phyloP scores from a whole-genome alignment of 768 basidiomycete species.

The Russula earlei region DNA sequence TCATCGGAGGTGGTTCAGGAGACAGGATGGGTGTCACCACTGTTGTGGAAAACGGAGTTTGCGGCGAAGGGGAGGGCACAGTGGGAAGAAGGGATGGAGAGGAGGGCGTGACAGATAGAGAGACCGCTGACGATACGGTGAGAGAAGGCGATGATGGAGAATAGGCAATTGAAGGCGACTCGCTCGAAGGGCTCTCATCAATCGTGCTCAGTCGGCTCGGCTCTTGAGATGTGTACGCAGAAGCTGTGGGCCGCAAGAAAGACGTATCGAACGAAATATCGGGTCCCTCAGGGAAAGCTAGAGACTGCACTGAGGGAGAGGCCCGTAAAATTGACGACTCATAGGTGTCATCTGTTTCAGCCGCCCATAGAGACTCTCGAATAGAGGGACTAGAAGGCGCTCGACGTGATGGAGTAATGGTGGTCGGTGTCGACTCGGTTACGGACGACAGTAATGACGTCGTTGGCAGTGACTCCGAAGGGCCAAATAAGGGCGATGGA shows the following conservation, averaged over 20 bases:
- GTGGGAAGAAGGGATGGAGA: slow-evolving; percentile 24
- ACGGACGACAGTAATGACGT: slow-evolving; percentile 16
- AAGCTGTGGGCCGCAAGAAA: slow-evolving; percentile 51
- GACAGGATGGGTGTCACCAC: slow-evolving; percentile 12
- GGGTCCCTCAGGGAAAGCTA: slow-evolving; percentile 44
- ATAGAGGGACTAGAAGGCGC: slow-evolving; percentile 31
- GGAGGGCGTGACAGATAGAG: slow-evolving; percentile 25
- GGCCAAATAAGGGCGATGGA: slow-evolving; percentile 15
- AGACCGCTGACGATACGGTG: slow-evolving; percentile 28
- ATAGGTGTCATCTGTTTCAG: slow-evolving; percentile 59
- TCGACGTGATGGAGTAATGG: slow-evolving; percentile 8
- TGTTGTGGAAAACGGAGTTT: slow-evolving; percentile 19
- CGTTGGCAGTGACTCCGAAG: slow-evolving; percentile 23
- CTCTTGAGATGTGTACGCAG: slow-evolving; percentile 24
- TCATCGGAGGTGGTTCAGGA: slow-evolving; percentile 19
- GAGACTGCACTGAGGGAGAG: slow-evolving; percentile 51
- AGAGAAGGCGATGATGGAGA: slow-evolving; percentile 33
- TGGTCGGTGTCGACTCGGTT: slow-evolving; percentile 17
- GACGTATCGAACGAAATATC: slow-evolving; percentile 72
- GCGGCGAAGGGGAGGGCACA: slow-evolving; percentile 27
- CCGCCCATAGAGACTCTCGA: slow-evolving; percentile 44
- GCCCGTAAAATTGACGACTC: slow-evolving; percentile 69
- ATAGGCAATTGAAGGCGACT: slow-evolving; percentile 27
- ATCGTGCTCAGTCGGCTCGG: slow-evolving; percentile 19
- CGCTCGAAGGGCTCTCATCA: slow-evolving; percentile 20